A percentile compares a stretch with the other conserved stretches of the same genome.
These are phyloP conservation scores for Tuber borchii DNA, from an alignment of 495 filamentous ascomycete genomes.

Conservation along the genomic window DNA sequence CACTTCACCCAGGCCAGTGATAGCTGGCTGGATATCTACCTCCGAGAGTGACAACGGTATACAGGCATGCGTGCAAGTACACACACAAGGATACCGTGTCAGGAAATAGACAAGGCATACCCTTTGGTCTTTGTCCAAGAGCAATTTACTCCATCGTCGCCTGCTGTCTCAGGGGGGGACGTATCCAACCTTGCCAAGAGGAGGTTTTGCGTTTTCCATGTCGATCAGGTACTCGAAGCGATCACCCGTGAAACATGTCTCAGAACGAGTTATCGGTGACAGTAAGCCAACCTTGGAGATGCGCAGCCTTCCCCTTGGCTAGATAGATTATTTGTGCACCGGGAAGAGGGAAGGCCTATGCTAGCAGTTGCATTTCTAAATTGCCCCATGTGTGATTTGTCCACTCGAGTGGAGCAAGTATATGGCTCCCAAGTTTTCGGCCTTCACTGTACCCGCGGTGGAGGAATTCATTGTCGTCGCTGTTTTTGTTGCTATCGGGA, in stretches of 20 bases:
- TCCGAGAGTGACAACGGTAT: not conserved
- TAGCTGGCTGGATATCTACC: not conserved
- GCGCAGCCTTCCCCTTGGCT: not conserved
- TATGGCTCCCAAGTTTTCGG: too few species aligned
- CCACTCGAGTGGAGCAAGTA: too few species aligned
- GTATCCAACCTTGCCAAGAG: not conserved
- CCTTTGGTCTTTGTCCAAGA: not conserved
- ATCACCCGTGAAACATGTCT: slow-evolving; percentile 2
- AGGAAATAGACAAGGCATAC: not conserved
- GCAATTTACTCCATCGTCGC: not conserved
- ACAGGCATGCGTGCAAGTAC: not conserved
- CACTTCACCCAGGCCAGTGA: not conserved
- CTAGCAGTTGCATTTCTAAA: too few species aligned
- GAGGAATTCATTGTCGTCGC: too few species aligned
- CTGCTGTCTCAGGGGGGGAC: not conserved
- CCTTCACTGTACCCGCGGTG: too few species aligned
- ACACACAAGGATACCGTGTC: not conserved
- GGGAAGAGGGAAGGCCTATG: too few species aligned
- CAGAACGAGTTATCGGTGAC: not conserved
- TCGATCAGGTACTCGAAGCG: not conserved
- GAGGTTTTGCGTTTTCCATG: not conserved
- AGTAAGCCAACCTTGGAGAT: not conserved
- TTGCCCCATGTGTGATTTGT: too few species aligned
- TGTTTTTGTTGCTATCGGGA: too few species aligned
- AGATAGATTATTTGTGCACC: too few species aligned